Conservation (phyloP, 2,329 filamentous ascomycete genomes). For the Cladosporium sp. region DNA sequence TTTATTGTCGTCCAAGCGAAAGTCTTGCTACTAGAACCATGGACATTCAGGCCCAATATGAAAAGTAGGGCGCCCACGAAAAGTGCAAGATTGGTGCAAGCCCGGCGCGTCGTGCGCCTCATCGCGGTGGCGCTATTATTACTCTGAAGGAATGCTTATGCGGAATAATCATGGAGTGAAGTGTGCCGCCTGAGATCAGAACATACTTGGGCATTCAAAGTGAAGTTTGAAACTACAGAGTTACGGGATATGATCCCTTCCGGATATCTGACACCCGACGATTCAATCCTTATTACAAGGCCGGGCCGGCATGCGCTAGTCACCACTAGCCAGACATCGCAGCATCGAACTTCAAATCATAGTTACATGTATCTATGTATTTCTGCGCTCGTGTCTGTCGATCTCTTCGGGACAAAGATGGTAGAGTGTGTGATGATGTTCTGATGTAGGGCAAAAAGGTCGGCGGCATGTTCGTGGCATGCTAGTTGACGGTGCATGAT, state of each 20-base stretch:
- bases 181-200: too few relatives aligned
- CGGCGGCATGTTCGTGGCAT: too few relatives aligned
- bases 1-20: constrained; percentile 44
- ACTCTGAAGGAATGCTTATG: too few relatives aligned
- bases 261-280: not conserved
- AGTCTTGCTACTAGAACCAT: constrained; percentile 26
- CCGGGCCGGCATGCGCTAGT: constrained; percentile 1
- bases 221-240: too few relatives aligned
- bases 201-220: too few relatives aligned
- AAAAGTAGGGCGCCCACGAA: constrained; percentile 33
- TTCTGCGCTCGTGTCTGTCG: not conserved
- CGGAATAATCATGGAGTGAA: too few relatives aligned
- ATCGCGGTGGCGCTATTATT: constrained; percentile 19
- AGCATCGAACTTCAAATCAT: too few relatives aligned
- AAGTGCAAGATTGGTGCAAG: constrained; percentile 34
- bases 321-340: not conserved
- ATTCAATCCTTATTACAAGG: not conserved
- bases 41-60: constrained; percentile 36
- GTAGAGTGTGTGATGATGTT: too few relatives aligned
- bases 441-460: too few relatives aligned
- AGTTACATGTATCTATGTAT: not conserved
- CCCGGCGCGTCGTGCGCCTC: constrained; percentile 35
- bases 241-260: not conserved
- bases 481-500: too few relatives aligned
- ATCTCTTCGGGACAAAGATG: not conserved